phyloP scores from a whole-genome alignment of 176 grass and related monocot species.

The Hsuehochloa calcarea region DNA sequence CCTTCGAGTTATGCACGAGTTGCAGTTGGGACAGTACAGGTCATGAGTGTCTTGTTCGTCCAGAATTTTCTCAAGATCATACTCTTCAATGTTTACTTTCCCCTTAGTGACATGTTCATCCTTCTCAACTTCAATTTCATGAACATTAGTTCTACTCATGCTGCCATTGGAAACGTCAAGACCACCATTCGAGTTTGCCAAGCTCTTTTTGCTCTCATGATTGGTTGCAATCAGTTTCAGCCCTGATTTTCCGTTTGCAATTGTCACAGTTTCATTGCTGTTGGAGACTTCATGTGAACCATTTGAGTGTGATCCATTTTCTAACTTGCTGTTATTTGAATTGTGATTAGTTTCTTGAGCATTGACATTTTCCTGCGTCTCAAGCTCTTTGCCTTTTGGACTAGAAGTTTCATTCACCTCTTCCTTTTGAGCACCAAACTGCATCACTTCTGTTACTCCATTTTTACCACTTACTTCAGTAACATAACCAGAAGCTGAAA shows the following conservation, averaged over 20 bases:
- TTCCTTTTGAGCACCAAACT: slow-evolving; percentile 4
- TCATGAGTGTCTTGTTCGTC: slow-evolving; percentile 87
- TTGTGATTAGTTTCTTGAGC: slow-evolving; percentile 25
- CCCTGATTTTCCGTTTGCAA: slow-evolving; percentile 9
- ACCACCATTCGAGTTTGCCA: neutral
- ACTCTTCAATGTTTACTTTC: slow-evolving; percentile 39
- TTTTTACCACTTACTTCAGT: slow-evolving; percentile 15
- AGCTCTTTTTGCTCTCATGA: neutral
- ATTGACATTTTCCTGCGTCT: neutral
- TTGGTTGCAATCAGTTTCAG: slow-evolving; percentile 20
- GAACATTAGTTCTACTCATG: slow-evolving; percentile 7
- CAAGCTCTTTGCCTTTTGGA: slow-evolving; percentile 8
- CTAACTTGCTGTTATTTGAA: neutral
- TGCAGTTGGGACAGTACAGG: slow-evolving; percentile 79
- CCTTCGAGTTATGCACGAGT: slow-evolving; percentile 80
- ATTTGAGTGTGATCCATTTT: slow-evolving; percentile 43
- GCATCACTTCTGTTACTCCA: neutral
- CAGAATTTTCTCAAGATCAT: slow-evolving; percentile 70
- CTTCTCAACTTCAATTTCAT: slow-evolving; percentile 28
- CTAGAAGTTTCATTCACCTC: neutral
- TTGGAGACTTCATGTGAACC: slow-evolving; percentile 21
- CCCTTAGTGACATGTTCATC: neutral
- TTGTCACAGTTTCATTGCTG: neutral
- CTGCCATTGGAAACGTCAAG: slow-evolving; percentile 6
- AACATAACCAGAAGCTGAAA: slow-evolving; percentile 43